Base-by-base conservation (phyloP, 1,284 basidiomycete genomes). In the Xerocomus amazonicus region DNA sequence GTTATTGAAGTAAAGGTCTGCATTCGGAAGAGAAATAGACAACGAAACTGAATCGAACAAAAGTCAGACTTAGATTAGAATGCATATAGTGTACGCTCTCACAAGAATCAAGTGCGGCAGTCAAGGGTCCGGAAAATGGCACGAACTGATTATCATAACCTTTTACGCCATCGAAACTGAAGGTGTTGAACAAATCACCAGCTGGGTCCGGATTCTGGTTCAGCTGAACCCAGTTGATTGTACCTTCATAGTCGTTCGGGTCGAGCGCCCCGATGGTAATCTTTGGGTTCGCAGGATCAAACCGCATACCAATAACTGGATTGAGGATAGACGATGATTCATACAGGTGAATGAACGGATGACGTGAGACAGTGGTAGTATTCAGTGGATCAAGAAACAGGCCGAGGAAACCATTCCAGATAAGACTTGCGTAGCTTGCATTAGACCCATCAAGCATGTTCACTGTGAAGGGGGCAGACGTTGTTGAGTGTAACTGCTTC, bases 231-330 rank as follows among this genome's bases (percentile, higher is more conserved):
- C 68, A 66, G 31, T 67, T 65, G 27, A 68, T 67, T 9, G 53
- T 55, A 32, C 67, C 64, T 50, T 67, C 58, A 16, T 68, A 68
- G 28, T 66, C 66, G 10, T 62, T 60, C 14, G 61, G 67, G 32
- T 69, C 66, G 8, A 66, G 66, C 2, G 62, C 62, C 1, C 67
- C 64, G 31, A 68, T 62, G 9, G 64, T 68, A 19, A 66, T 27
- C 37, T 59, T 68, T 4, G 66, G 62, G n/a, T 65, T 55, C 9
- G 16, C 41, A 28, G 58, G 55, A 45, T 68, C 63, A 27, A 67
- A 67, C 9, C 63, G 54, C 56, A 66, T 61, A 7, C 56, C 64
- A 4, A 69, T 27, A n/a, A 68, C 66, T 23, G 63, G 67, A 28
- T 66, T 59, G 38, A 69, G 63, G 9, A 68, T 52, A 17, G 61